Base-by-base conservation (phyloP, 805 yeast genomes). In the Hanseniaspora vineae region DNA sequence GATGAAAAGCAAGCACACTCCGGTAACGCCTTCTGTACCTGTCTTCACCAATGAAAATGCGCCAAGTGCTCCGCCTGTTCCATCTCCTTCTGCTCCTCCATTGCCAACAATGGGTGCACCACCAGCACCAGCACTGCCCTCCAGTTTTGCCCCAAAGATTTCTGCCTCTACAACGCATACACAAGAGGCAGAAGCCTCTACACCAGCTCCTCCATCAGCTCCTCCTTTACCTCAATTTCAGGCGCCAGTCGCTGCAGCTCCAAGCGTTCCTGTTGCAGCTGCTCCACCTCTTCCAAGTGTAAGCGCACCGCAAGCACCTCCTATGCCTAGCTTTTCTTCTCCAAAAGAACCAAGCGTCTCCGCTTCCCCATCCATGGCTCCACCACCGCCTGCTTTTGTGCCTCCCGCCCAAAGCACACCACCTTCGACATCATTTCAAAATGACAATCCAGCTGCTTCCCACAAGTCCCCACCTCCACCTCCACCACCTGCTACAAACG, bases 361-460 rank as follows among this genome's bases (percentile, higher is more conserved):
- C 8, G 46, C 52, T 4, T 45, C 54, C 17, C 45, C 45, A 43
- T 14, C 50, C 29, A 23, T 23, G 4, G 8, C 29, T 54, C 12
- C 51, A 50, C 15, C 51, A 50, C 9, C 50, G 47, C 37, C 32
- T 43, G 35, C 49, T 43, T 12, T 23, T 14, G 47, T 49, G 11
- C 49, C 57, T 35, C 45, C 47, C 40, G 48, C 45, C 10, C 42
- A 52, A 35, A 46, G 50, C n/a, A 49, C 54, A 12, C 53, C 67
- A 5, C 50, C 61, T n/a, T 52, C 65, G 3, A 48, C 60, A 10
- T 50, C 58, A 14, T 48, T 57, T 2, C 47, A 54, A 3, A 47
- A 55, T 2, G 58, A 56, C 1, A 57, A 59, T 5, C 51, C 62
- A n/a, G 67, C 68, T 9, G 42, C 46, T 2, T 49, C 52, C 1